A percentile compares a stretch with the other conserved stretches of the same genome.
Evolutionary conservation across 768 basidiomycete genomes (phyloP).

Genomic region (Tephrocybe sp.): DNA sequence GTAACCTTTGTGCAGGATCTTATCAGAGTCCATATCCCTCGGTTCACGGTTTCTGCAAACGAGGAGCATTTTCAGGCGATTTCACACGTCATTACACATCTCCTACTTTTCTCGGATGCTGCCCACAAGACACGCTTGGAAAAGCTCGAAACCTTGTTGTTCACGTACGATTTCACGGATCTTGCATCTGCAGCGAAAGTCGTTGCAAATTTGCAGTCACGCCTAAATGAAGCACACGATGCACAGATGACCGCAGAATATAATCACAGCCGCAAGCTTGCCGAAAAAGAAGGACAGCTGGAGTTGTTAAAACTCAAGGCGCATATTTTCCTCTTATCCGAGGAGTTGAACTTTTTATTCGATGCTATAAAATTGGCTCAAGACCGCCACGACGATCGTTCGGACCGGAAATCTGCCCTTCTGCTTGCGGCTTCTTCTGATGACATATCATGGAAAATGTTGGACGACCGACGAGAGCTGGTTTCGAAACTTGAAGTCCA

Average conservation of each 20-base stretch:
- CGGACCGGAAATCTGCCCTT: constrained; percentile 77
- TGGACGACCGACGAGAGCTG: constrained; percentile 67
- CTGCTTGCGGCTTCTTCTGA: constrained; percentile 78
- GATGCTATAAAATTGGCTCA: constrained; percentile 84
- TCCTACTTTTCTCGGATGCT: constrained; percentile 88
- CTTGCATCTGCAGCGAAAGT: constrained; percentile 67
- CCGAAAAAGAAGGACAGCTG: constrained; percentile 43
- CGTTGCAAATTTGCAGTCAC: constrained; percentile 67
- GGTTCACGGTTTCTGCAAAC: constrained; percentile 83
- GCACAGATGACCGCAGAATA: constrained; percentile 40
- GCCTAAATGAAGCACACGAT: constrained; percentile 63
- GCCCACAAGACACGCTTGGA: constrained; percentile 76
- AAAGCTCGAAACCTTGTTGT: constrained; percentile 76
- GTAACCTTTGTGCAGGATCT: constrained; percentile 56
- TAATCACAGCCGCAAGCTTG: constrained; percentile 33
- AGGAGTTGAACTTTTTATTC: constrained; percentile 82
- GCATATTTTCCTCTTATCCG: constrained; percentile 67
- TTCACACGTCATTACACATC: constrained; percentile 81
- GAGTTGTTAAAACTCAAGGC: constrained; percentile 68
- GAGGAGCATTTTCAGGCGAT: constrained; percentile 81
- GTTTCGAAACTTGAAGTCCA: constrained; percentile 85
- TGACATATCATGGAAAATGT: constrained; percentile 91
- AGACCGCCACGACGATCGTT: constrained; percentile 62
- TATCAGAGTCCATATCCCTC: constrained; percentile 76
- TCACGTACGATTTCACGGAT: constrained; percentile 88